Evolutionary conservation across 2,329 filamentous ascomycete species (phyloP), one percentile per base, ranked within the genome.

Genomic region (Neoscytalidium dimidiatum): DNA sequence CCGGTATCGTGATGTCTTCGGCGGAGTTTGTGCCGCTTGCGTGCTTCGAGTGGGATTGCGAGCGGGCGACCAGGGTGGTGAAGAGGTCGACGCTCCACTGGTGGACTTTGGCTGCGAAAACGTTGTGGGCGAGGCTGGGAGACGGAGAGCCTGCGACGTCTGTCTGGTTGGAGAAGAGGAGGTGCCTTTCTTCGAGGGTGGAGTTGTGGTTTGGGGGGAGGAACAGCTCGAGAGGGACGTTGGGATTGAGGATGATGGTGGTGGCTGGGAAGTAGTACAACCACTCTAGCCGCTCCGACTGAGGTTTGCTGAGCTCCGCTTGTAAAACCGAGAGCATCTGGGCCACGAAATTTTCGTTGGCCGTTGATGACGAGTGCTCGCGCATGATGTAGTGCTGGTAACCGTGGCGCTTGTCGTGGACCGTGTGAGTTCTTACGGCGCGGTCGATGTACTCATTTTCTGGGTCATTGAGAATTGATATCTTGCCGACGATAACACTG

Each of bases 331-430:
- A 41, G 35, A 58, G 53, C 53, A 58, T 44, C 14, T 58, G 53
- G 13, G 35, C 5, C 7, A 31, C 43, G 43, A 62, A 46, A 23
- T 52, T 41, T 9, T 51, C 46, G 31, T 38, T 6, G 3, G 29
- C 13, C 31, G 7, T 43, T 4, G 33, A n/a, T 2, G 31, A 21
- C 0, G 9, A 8, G n/a, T 33, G 28, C 44, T 41, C 33, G 6
- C 35, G 46, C 33, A 80, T 68, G 3, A 78, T 70, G 48, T 73
- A 65, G 69, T 75, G 73, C 23, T 71, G 70, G 51, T 80, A 80
- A 4, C 74, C 74, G 67, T 77, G 74, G 35, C 70, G 64, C 33
- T 70, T 63, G 21, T 75, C 74, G 61, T 79, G 77, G 26, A 70
- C 67, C 46, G 69, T 53, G 61, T 80, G 77, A 19, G 68, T 75